A percentile compares a stretch with the other conserved stretches of the same genome.
These are phyloP conservation scores for Bidens hawaiensis DNA, from an alignment of 140 eudicot genomes.

Conservation along the genomic window DNA sequence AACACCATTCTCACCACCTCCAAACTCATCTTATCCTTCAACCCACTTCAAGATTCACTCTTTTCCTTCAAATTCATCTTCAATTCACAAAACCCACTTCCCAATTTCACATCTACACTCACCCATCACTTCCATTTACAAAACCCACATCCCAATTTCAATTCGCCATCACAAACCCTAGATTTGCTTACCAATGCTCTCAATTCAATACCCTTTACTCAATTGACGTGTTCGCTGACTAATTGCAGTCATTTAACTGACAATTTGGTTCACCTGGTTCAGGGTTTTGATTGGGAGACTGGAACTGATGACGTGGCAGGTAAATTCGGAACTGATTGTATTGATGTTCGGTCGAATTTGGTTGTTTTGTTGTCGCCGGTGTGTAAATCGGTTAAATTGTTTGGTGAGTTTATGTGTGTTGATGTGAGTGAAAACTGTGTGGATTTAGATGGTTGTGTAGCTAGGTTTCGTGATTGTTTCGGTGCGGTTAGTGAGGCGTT, in stretches of 20 bases:
- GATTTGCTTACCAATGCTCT: slow-evolving; percentile 27
- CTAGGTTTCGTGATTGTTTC: slow-evolving; percentile 38
- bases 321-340: not conserved
- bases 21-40: slow-evolving; percentile 39
- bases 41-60: slow-evolving; percentile 49
- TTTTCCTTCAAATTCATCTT: slow-evolving; percentile 45
- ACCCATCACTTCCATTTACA: not conserved
- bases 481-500: slow-evolving; percentile 40
- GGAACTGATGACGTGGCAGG: slow-evolving; percentile 27
- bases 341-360: slow-evolving; percentile 52
- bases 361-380: slow-evolving; percentile 69
- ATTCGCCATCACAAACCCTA: slow-evolving; percentile 46
- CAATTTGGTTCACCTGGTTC: slow-evolving; percentile 55
- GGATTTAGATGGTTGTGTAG: slow-evolving; percentile 21
- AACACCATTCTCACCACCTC: slow-evolving; percentile 47
- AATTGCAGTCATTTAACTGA: slow-evolving; percentile 27
- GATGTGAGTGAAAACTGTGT: slow-evolving; percentile 10
- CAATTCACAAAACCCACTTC: not conserved
- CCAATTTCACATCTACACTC: not conserved
- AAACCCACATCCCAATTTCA: slow-evolving; percentile 45
- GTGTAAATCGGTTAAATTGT: slow-evolving; percentile 29
- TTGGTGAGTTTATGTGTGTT: slow-evolving; percentile 46
- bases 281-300: slow-evolving; percentile 67
- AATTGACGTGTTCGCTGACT: slow-evolving; percentile 11
- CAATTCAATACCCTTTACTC: not conserved